Percentiles rank a stretch among this genome's conserved stretches.
phyloP scores from a whole-genome alignment of 192 early-diverging fungal genomes.

The Backusella circina region DNA sequence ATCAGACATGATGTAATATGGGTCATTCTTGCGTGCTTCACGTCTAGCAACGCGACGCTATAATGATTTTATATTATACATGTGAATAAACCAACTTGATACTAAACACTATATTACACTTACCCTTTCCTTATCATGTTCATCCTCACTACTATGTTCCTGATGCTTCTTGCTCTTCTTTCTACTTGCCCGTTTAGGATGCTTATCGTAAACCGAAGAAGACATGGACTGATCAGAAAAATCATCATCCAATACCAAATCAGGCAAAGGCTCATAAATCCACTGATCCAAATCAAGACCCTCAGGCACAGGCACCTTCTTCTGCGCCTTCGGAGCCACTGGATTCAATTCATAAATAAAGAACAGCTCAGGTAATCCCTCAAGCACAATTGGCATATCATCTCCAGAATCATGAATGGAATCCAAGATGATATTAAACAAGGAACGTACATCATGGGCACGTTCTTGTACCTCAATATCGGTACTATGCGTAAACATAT shows the following conservation, averaged over 20 bases:
- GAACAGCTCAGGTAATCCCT: constrained; percentile 62
- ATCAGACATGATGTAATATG: constrained; percentile 60
- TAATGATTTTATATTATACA: not conserved
- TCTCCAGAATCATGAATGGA: constrained; percentile 31
- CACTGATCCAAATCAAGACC: constrained; percentile 80
- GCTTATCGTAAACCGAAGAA: constrained; percentile 6
- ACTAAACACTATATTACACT: not conserved
- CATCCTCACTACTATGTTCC: constrained; percentile 40
- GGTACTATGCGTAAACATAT: constrained; percentile 44
- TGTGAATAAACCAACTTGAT: not conserved
- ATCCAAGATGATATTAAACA: constrained; percentile 48
- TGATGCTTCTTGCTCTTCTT: constrained; percentile 22
- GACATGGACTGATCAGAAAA: constrained; percentile 3
- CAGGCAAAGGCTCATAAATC: constrained; percentile 72
- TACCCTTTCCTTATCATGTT: constrained; percentile 45
- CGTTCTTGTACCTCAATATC: constrained; percentile 82
- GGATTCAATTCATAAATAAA: constrained; percentile 86
- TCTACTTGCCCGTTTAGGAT: constrained; percentile 9
- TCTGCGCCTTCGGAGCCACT: constrained; percentile 86
- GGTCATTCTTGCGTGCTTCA: constrained; percentile 54
- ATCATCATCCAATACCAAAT: constrained; percentile 23
- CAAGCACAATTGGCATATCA: constrained; percentile 46
- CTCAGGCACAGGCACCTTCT: constrained; percentile 83
- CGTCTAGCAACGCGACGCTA: constrained; percentile 47
- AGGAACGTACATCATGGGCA: constrained; percentile 50